Base-by-base conservation (phyloP, 2,329 filamentous ascomycete genomes). In the Aspergillus aculeatus region DNA sequence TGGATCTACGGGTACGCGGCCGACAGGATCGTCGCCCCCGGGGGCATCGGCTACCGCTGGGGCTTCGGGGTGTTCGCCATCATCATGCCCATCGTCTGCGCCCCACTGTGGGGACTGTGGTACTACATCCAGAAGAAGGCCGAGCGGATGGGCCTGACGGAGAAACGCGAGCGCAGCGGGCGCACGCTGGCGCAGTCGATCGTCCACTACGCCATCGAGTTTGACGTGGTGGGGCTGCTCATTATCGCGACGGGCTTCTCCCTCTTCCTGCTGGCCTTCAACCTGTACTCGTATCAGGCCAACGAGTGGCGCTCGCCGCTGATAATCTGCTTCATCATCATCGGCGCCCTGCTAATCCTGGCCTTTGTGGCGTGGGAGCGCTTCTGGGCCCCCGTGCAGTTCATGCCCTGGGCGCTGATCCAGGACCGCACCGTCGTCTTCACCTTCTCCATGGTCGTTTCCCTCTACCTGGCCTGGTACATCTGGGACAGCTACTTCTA, bases 231-330 rank as follows among this genome's bases (percentile, higher is more conserved):
- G 23, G 68, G 68, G 7, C 67, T 62, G 11, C 52, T 61, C 14
- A 38, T 62, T 1, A 76, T 89, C 41, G 82, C 83, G 50, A 79
- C 76, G 1, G 87, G 85, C 0, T 84, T 88, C 68, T 79, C 84
- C 1, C 74, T 90, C 2, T 84, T 90, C 71, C 79, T 90, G 4
- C 79, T 91, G 16, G 84, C 88, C 0, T 88, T 91, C 74, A 85
- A 78, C 51, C 78, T 90, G 19, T 72, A 77, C 51, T 61, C 67
- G 5, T 71, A 70, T 23, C 72, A 77, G 21, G 65, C 68, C 11
- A 64, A 74, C 7, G 66, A 71, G 10, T 84, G 80, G 75, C 62
- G 70, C 3, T 77, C 77, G 10, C 73, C 80, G 14, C 67, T 78
- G 9, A 80, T 85, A 60, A 80, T 85, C 58, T 73, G 70, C 32